Evolutionary conservation across 2,329 filamentous ascomycete genomes (phyloP), one percentile per base, ranked within the genome.

Genomic region (Fusarium palustre): DNA sequence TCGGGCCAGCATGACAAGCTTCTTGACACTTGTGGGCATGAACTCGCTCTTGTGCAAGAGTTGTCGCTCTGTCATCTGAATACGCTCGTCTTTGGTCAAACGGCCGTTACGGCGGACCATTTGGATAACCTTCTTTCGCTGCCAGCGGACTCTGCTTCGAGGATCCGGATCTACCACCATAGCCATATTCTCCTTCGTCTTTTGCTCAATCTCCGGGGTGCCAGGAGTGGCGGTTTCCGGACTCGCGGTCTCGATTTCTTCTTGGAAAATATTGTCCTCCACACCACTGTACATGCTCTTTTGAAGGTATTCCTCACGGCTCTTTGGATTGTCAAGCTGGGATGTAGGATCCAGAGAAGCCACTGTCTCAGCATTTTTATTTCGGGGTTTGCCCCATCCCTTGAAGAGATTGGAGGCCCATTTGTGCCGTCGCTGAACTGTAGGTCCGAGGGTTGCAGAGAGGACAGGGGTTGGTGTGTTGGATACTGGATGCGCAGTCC

Each of bases 11-110:
- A 92, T 91, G 54, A 91, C 90, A 57, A 99, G 86, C 84, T 99
- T 99, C 88, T 99, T 99, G 69, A 92, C 84, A 49, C 90, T 93
- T 4, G 96, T 97, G 74, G 94, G 90, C 77, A 97, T 87, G 71
- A 88, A 87, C 47, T 90, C 86, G 66, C 90, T 93, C 79, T 90
- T 90, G 78, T 83, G 83, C 28, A 79, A 69, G 64, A 85, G 75
- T 73, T 86, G 77, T 62, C 87, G 83, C 79, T 91, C 88, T 11
- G 85, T 83, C 71, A 90, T 88, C 76, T 88, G 87, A 64, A 97
- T 87, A 56, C 87, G 84, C 73, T 94, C 87, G 52, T 86, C 83
- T 67, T 87, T 88, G 20, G 88, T 82, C 70, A 85, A 75, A 15
- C 71, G 62, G 55, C 81, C 83, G 48, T 91, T 84, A 65, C 87